These are phyloP conservation scores for Galeopsis tetrahit DNA, from an alignment of 257 asterid genomes.

Conservation along the genomic window DNA sequence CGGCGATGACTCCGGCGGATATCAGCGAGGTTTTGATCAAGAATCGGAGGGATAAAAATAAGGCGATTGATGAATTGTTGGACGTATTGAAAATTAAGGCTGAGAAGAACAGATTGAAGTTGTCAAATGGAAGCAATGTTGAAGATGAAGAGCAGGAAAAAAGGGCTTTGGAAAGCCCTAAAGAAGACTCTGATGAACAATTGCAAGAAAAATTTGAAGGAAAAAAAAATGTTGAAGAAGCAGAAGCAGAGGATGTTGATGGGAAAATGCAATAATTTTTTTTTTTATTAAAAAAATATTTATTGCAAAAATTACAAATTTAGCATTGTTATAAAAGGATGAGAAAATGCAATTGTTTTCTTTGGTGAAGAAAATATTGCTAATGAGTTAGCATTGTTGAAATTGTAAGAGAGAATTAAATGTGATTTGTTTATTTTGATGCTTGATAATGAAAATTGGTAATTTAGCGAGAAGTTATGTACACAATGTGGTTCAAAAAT, in stretches of 20 bases:
- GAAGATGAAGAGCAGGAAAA: conserved; percentile 57
- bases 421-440: conserved; percentile 29
- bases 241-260: conserved; percentile 18
- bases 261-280: conserved; percentile 31
- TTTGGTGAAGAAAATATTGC: not conserved
- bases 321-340: not conserved
- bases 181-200: conserved; percentile 33
- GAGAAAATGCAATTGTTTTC: not conserved
- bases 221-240: conserved; percentile 9
- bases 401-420: conserved; percentile 16
- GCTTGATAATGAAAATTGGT: conserved; percentile 17
- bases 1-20: conserved; percentile 95
- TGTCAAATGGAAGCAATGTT: conserved; percentile 29
- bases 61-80: conserved; percentile 62
- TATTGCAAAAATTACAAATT: not conserved
- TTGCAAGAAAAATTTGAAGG: conserved; percentile 35
- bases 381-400: not conserved
- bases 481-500: no score
- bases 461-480: not conserved
- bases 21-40: conserved; percentile 83
- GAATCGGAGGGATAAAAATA: conserved; percentile 62
- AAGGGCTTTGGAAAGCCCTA: conserved; percentile 68
- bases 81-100: conserved; percentile 56
- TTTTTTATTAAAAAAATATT: not conserved
- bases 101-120: conserved; percentile 38